Evolutionary conservation across 495 filamentous ascomycete genomes (phyloP), one percentile per base, ranked within the genome.

Genomic region (Lophiostoma macrostomum): DNA sequence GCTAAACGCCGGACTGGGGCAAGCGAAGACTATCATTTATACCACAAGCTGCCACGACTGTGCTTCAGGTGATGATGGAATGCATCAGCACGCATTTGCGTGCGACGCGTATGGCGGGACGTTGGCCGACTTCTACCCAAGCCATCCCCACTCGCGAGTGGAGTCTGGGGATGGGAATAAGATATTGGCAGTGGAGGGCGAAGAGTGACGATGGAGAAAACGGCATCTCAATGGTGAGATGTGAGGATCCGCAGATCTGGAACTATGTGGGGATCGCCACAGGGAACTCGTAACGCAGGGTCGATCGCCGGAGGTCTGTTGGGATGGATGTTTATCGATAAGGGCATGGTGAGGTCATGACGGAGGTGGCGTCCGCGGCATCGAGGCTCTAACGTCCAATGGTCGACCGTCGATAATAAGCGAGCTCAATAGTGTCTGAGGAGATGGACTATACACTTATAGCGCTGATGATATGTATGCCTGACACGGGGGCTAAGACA

Each of bases 241-340:
- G 27, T n/a, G n/a, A 18, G 19, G 27, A 18, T 37, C 16, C 46
- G 14, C 39, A 14, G 19, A 38, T 24, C 41, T 39, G 10, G 31
- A 27, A 31, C 16, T 5, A 25, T 16, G 22, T 16, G 28, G 32
- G 20, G 51, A 46, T 55, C 51, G 42, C n/a, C 34, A 32, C 41
- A 55, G 40, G 51, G 51, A 36, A 40, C 4, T 10, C n/a, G n/a
- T n/a, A n/a, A n/a, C n/a, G n/a, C n/a, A n/a, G n/a, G n/a, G 30
- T 6, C n/a, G 19, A 23, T 43, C 5, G 25, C n/a, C 42, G 23
- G 42, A 28, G 42, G 19, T 38, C 35, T 14, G 5, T 5, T 37
- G 45, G 27, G 47, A 14, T 39, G 37, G 38, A 47, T 38, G 51
- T n/a, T 55, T 55, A 55, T 55, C 51, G 41, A 55, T 55, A 55